Evolutionary conservation across 2,329 filamentous ascomycete species (phyloP).

Genomic region (Neonectria magnoliae): DNA sequence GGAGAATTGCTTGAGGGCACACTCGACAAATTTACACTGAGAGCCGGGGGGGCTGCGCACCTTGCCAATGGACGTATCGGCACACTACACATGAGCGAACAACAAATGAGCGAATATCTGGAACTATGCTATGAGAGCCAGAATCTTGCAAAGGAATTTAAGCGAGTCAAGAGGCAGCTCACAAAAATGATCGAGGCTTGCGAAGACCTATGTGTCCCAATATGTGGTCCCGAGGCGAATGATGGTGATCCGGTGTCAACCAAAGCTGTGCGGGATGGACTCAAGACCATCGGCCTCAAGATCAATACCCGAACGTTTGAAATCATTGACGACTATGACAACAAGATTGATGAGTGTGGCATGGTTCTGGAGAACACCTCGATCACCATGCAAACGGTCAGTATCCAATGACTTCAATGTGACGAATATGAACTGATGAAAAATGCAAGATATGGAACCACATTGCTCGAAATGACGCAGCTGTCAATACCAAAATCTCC

Average conservation of each 20-base stretch:
- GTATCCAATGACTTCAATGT: background rate
- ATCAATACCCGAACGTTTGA: slow-evolving; percentile 14
- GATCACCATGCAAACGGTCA: slow-evolving; percentile 18
- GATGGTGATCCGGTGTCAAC: background rate
- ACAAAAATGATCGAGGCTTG: background rate
- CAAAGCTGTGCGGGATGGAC: background rate
- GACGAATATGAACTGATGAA: background rate
- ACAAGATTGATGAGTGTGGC: slow-evolving; percentile 16
- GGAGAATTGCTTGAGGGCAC: background rate
- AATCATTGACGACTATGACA: slow-evolving; percentile 14
- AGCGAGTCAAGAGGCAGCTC: slow-evolving; percentile 14
- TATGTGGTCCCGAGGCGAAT: background rate
- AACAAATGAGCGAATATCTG: slow-evolving; percentile 10
- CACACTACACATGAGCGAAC: slow-evolving; percentile 5
- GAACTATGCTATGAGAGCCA: slow-evolving; percentile 16
- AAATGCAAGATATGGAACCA: slow-evolving; percentile 9
- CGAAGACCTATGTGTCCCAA: background rate
- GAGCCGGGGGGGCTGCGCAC: background rate
- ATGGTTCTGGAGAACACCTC: slow-evolving; percentile 14
- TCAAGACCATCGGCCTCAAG: background rate
- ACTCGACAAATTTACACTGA: slow-evolving; percentile 6
- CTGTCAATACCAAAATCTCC: slow-evolving; percentile 1
- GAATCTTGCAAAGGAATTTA: slow-evolving; percentile 6
- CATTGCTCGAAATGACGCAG: slow-evolving; percentile 10
- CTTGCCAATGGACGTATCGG: background rate